Percentiles rank a stretch among this genome's conserved stretches.
These are phyloP conservation scores for Mycena rosella DNA, from an alignment of 768 basidiomycete genomes.

Conservation along the genomic window DNA sequence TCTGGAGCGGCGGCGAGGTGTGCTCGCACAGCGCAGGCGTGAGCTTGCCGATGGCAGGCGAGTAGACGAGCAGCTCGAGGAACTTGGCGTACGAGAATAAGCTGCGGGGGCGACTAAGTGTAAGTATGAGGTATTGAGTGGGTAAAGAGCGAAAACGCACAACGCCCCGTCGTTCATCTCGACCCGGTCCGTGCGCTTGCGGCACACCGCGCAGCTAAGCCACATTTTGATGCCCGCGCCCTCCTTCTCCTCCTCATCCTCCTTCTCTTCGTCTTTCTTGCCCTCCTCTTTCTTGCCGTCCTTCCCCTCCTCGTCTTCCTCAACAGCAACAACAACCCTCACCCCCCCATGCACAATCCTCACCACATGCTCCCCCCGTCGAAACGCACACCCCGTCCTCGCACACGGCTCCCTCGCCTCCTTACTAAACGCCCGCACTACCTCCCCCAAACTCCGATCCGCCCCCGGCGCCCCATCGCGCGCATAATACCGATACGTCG, in stretches of 20 bases:
- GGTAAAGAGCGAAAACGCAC: constrained; percentile 51
- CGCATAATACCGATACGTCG: constrained; percentile 66
- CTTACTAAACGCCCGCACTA: constrained; percentile 49
- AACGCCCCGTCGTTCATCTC: constrained; percentile 63
- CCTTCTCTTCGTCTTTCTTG: not conserved
- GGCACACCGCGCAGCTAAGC: constrained; percentile 65
- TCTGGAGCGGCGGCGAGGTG: constrained; percentile 40
- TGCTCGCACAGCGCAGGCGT: constrained; percentile 63
- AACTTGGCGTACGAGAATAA: constrained; percentile 70
- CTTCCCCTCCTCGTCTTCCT: constrained; percentile 6
- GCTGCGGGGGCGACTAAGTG: constrained; percentile 34
- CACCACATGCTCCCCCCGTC: constrained; percentile 49
- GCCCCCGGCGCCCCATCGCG: constrained; percentile 38
- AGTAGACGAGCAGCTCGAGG: constrained; percentile 66
- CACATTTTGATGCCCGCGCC: constrained; percentile 53
- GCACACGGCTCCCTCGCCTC: constrained; percentile 5
- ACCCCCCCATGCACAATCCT: constrained; percentile 52
- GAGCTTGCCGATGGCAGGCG: constrained; percentile 50
- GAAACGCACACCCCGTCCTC: constrained; percentile 36
- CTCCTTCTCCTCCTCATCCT: not conserved
- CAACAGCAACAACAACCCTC: constrained; percentile 43
- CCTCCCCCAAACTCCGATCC: constrained; percentile 59
- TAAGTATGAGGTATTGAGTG: not conserved
- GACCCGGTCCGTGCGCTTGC: constrained; percentile 46
- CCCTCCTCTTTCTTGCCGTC: constrained; percentile 15